Evolutionary conservation across 1,139 yeast species (phyloP).

Genomic region (Sugiyamaella japonica): DNA sequence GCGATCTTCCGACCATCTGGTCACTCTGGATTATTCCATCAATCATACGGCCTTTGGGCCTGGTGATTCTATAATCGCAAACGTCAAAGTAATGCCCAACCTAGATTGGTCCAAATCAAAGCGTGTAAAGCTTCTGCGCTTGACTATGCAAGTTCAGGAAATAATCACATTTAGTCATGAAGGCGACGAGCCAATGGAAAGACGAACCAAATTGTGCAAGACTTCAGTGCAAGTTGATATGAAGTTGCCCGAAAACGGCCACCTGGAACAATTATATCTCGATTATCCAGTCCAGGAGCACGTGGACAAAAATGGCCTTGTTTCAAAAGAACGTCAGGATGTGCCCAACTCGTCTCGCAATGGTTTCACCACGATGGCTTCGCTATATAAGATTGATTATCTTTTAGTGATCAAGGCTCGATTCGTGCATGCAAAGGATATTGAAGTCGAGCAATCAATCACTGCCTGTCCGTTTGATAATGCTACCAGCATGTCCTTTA

Average conservation of each 20-base stretch:
- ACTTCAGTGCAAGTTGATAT: conserved; percentile 34
- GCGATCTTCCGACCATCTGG: conserved; percentile 42
- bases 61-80: conserved; percentile 39
- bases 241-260: conserved; percentile 35
- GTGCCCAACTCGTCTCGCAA: conserved; percentile 40
- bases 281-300: conserved; percentile 31
- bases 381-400: conserved; percentile 42
- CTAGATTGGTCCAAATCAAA: conserved; percentile 42
- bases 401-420: conserved; percentile 40
- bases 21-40: conserved; percentile 39
- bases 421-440: conserved; percentile 43
- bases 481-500: conserved; percentile 41
- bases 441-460: conserved; percentile 42
- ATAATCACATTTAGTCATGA: conserved; percentile 38
- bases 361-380: conserved; percentile 42
- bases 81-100: conserved; percentile 39
- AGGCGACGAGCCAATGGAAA: conserved; percentile 39
- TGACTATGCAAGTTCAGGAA: conserved; percentile 43
- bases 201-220: conserved; percentile 38
- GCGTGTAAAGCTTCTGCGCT: conserved; percentile 41
- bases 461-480: conserved; percentile 44
- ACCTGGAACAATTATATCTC: conserved; percentile 35
- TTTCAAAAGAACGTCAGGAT: conserved; percentile 40
- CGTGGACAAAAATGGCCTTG: conserved; percentile 35
- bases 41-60: conserved; percentile 45